Base-by-base conservation (phyloP, 257 asterid genomes). In the Rehmannia glutinosa region DNA sequence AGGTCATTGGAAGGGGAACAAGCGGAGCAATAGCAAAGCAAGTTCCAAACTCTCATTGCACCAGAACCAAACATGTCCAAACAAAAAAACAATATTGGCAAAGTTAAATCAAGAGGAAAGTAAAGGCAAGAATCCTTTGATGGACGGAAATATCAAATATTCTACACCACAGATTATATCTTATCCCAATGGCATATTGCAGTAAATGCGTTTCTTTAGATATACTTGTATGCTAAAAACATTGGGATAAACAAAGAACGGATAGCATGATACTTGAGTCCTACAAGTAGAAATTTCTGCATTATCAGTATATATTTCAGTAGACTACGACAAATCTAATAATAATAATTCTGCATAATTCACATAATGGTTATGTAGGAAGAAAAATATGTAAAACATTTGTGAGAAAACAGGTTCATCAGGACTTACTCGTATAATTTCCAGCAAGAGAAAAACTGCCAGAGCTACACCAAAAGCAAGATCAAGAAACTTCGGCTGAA, bases 401-500 rank as follows among this genome's bases (percentile, higher is more conserved):
- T 25, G 66, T 2, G 10, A 63, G 21, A 71, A 59, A 63, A 17
- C 38, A 42, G 59, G 21, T 56, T 11, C 55, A 25, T 25, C 35
- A 67, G 69, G 69, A 79, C 97, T 85, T 85, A 91, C 97, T 75
- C 99, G 83, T 23, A 91, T 84, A 71, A 82, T 91, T 82, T 94
- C 99, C 82, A 94, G 66, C 78, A 87, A 60, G 75, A 94, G 83
- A 76, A 94, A 94, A 74, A 80, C 83, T 52, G 92, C 93, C 86
- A 94, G 84, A 66, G 99, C 99, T 63, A 90, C 97, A 62, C 99
- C 97, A 73, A 90, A 89, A 61, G 99, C 91, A 63, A 94, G 86
- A 68, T 77, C 81, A 39, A 77, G 78, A 77, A 77, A 77, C 69
- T 65, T 72, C 3, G 81, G 81, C 81, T 77, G 81, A 54, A 56